Evolutionary conservation across 352 stramenopile species (phyloP), one percentile per base, ranked within the genome.

Genomic region (Phytophthora lateralis): DNA sequence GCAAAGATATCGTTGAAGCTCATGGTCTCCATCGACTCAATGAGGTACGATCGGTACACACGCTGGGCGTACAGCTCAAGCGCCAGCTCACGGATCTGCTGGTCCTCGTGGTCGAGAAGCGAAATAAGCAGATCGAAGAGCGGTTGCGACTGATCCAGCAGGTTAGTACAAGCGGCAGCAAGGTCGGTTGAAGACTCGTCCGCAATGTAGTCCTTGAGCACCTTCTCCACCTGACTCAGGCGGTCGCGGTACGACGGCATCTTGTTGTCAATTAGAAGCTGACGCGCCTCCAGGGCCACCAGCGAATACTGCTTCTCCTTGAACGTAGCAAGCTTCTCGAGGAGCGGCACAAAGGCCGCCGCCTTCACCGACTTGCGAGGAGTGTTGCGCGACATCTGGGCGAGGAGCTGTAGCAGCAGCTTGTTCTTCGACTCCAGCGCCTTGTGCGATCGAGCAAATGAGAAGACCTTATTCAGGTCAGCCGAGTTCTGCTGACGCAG

Each of bases 221-320:
- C 72, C 6, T 71, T 73, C 65, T 95, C 85, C 26, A 95, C 86
- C 38, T 94, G 85, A 20, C 71, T 76, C 29, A 97, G 63, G 7
- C 95, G 89, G 59, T 98, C 90, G 32, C 95, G 80, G 70, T 98
- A 97, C 53, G 92, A 98, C 32, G 97, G 96, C 80, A 98, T 98
- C 71, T 97, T 98, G 73, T 98, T 92, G 70, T 98, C 85, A 47
- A 99, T 96, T 8, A 99, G 77, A 35, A 99, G 79, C 68, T 98
- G 97, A 58, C 97, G 87, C 21, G 97, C 97, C 66, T 97, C 84
- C 51, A 99, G 80, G 9, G 97, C 93, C 37, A 99, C 80, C 11
- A 95, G 69, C 44, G 93, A 97, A 80, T 99, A 99, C 63, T 90
- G 69, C 47, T 92, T 93, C 61, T 95, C 83, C 68, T 91, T 89